Conservation (phyloP, 371 early-diverging fungal species). For the Mucor saturninus region DNA sequence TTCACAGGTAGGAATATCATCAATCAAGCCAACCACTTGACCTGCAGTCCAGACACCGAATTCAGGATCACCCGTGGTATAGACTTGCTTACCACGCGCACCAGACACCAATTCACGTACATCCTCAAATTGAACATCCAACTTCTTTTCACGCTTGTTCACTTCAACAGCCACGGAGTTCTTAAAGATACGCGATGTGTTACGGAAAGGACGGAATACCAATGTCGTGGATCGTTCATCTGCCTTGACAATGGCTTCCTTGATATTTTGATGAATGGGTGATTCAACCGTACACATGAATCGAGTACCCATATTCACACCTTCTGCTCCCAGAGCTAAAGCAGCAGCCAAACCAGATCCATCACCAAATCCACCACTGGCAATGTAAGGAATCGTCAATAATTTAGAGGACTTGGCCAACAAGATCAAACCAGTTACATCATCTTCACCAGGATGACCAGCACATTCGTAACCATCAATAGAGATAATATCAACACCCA, state of each 20-base stretch:
- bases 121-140: constrained; percentile 68
- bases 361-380: constrained; percentile 82
- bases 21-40: constrained; percentile 70
- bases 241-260: constrained; percentile 74
- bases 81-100: constrained; percentile 72
- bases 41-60: constrained; percentile 21
- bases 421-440: constrained; percentile 74
- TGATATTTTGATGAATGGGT: constrained; percentile 75
- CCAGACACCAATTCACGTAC: constrained; percentile 74
- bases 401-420: constrained; percentile 72
- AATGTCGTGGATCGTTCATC: constrained; percentile 71
- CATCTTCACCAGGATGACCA: constrained; percentile 87
- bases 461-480: constrained; percentile 87
- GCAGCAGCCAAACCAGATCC: constrained; percentile 76
- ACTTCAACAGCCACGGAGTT: constrained; percentile 76
- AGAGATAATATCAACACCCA: constrained; percentile 70
- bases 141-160: constrained; percentile 63
- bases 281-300: constrained; percentile 83
- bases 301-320: constrained; percentile 82
- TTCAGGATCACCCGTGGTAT: constrained; percentile 63
- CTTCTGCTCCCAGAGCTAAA: constrained; percentile 73
- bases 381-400: constrained; percentile 71
- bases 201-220: constrained; percentile 80
- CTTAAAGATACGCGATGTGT: constrained; percentile 79
- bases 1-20: constrained; percentile 80